Evolutionary conservation across 495 filamentous ascomycete genomes (phyloP).

Genomic region (Elasticomyces elasticus): DNA sequence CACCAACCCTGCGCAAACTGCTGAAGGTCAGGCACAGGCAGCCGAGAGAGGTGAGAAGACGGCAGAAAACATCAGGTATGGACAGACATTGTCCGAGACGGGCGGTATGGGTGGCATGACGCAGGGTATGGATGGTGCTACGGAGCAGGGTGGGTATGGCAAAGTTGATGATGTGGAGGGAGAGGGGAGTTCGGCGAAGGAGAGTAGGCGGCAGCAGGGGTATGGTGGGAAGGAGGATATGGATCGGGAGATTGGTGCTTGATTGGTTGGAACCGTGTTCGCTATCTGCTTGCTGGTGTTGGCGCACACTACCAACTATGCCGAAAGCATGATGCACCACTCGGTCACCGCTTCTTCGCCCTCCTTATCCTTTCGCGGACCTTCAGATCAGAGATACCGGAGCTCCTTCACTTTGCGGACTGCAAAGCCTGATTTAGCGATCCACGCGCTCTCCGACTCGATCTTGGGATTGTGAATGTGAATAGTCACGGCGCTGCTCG

Average conservation of each 20-base stretch:
- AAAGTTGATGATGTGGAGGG: conserved; percentile 11
- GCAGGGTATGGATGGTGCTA: conserved; percentile 14
- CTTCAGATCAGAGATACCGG: too few relatives aligned
- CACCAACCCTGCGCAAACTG: conserved; percentile 10
- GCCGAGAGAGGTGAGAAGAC: conserved; percentile 33
- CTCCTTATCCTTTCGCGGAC: too few relatives aligned
- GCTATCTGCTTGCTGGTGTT: too few relatives aligned
- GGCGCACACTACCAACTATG: too few relatives aligned
- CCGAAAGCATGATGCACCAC: too few relatives aligned
- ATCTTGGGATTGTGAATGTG: too few relatives aligned
- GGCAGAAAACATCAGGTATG: conserved; percentile 43
- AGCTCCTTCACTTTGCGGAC: too few relatives aligned
- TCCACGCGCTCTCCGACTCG: too few relatives aligned
- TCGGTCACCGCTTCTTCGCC: too few relatives aligned
- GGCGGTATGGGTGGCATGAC: conserved; percentile 39
- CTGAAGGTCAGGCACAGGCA: conserved; percentile 21
- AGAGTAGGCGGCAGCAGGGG: conserved; percentile 45
- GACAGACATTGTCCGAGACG: conserved; percentile 45
- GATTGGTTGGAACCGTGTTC: too few relatives aligned
- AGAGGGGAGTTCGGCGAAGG: conserved; percentile 26
- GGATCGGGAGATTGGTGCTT: conserved; percentile 47
- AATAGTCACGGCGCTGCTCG: too few relatives aligned
- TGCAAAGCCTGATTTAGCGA: too few relatives aligned
- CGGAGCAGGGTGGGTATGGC: conserved; percentile 17
- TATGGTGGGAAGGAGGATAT: conserved; percentile 41